Evolutionary conservation across 2,329 filamentous ascomycete genomes (phyloP).

Genomic region (Aspergillus pseudonomiae): DNA sequence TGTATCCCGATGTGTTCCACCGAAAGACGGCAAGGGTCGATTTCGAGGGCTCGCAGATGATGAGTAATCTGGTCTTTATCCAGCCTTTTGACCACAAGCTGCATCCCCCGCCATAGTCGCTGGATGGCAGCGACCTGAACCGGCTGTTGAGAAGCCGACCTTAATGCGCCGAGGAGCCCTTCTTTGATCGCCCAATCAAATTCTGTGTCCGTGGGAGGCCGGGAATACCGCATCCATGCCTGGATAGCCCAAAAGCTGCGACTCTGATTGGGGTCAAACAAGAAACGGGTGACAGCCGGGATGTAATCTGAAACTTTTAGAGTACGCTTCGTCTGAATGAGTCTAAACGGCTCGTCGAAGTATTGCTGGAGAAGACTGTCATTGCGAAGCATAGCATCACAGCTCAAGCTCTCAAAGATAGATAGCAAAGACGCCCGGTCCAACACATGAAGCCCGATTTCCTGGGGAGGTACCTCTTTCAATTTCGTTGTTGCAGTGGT

Average conservation of each 20-base stretch:
- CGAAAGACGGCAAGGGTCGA: slow-evolving; percentile 63
- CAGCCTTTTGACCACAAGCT: slow-evolving; percentile 72
- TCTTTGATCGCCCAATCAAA: slow-evolving; percentile 88
- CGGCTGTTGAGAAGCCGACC: slow-evolving; percentile 61
- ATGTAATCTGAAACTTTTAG: slow-evolving; percentile 75
- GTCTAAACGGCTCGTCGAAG: slow-evolving; percentile 82
- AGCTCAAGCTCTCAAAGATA: slow-evolving; percentile 87
- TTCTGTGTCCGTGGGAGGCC: slow-evolving; percentile 67
- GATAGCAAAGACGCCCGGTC: slow-evolving; percentile 70
- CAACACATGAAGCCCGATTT: slow-evolving; percentile 55
- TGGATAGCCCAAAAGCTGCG: slow-evolving; percentile 69
- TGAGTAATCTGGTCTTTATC: slow-evolving; percentile 75
- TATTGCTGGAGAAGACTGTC: slow-evolving; percentile 56
- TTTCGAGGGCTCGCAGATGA: slow-evolving; percentile 76
- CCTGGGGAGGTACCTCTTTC: slow-evolving; percentile 51
- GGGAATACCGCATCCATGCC: slow-evolving; percentile 68
- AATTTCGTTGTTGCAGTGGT: slow-evolving; percentile 60
- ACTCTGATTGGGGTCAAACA: slow-evolving; percentile 72
- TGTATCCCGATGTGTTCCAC: slow-evolving; percentile 68
- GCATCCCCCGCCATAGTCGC: slow-evolving; percentile 78
- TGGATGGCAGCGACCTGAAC: slow-evolving; percentile 60
- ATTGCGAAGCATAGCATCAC: slow-evolving; percentile 71
- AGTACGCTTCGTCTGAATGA: slow-evolving; percentile 77
- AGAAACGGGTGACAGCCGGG: slow-evolving; percentile 80
- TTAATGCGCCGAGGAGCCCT: slow-evolving; percentile 68